These are phyloP conservation scores for Botrytis aclada DNA, from an alignment of 2,329 filamentous ascomycete genomes.

Conservation along the genomic window DNA sequence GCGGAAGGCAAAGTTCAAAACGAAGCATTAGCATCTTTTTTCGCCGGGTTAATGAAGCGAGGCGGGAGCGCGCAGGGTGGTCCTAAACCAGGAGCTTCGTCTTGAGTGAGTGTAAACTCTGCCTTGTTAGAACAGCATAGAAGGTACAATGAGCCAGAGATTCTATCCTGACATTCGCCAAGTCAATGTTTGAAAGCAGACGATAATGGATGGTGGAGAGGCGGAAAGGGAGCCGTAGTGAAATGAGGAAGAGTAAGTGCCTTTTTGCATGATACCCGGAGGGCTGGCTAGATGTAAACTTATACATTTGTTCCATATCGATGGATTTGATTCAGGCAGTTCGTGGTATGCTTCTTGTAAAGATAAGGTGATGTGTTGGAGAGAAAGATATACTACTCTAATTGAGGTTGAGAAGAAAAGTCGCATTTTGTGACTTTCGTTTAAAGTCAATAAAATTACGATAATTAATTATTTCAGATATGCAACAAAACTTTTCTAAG, in stretches of 20 bases:
- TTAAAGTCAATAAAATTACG: neutral
- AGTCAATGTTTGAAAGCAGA: neutral
- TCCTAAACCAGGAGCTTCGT: conserved; percentile 34
- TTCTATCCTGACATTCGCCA: conserved; percentile 10
- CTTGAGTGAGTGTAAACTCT: conserved; percentile 12
- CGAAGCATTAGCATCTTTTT: conserved; percentile 58
- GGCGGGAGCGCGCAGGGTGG: conserved; percentile 36
- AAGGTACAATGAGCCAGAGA: neutral
- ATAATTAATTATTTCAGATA: conserved; percentile 11
- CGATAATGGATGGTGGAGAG: neutral
- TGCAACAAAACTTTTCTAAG: conserved; percentile 5
- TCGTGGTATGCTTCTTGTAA: conserved; percentile 3
- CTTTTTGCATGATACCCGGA: conserved; percentile 20
- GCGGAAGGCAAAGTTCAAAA: conserved; percentile 51
- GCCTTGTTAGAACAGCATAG: neutral
- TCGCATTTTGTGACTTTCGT: neutral
- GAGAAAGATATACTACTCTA: neutral
- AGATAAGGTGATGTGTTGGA: conserved; percentile 4
- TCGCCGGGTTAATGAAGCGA: conserved; percentile 56
- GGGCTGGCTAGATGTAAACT: conserved; percentile 20
- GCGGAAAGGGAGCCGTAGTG: neutral
- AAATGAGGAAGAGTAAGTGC: neutral
- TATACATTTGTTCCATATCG: conserved; percentile 20
- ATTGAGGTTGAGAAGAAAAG: neutral
- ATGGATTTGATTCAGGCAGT: conserved; percentile 13